Evolutionary conservation across 306 rosid genomes (phyloP), one percentile per base, ranked within the genome.

Genomic region (Comarum palustre): DNA sequence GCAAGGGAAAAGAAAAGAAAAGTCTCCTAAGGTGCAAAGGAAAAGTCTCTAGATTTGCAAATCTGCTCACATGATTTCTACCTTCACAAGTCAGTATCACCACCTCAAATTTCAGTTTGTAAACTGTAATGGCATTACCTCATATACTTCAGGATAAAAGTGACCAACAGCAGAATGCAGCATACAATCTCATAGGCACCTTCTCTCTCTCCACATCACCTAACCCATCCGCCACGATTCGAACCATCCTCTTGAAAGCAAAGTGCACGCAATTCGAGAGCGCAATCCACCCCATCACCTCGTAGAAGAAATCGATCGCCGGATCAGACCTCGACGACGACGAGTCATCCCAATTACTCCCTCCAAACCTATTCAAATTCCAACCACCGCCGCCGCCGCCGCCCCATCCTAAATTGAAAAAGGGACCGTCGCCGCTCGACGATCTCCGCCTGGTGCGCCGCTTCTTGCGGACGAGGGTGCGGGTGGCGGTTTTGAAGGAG

Each of bases 211-310:
- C 87, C 19, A 81, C 82, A 57, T 89, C 88, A 72, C 86, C 84
- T 59, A 92, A 78, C 13, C 92, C 89, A 52, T 79, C 90, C 9
- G 82, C 78, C 57, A 79, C 63, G 67, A 85, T 84, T 69, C 90
- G 84, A 77, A 88, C 67, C 20, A 93, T 84, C 69, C 76, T 93
- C 80, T 93, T 89, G 72, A 91, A 77, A 13, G 98, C 89, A 72
- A 89, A 93, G 79, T 91, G 95, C 81, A 93, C 72, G 69, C 98
- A 93, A 74, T 89, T 91, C 73, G 91, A 87, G 0, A 93, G 90
- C 78, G 87, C 87, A 42, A 93, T 91, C 97, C 97, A 91, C 15
- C 87, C 88, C 25, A 93, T 73, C 78, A 89, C 96, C 83, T 89
- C 89, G 78, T 91, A 93, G 62, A 93, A 88, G 61, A 93, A 93